Evolutionary conservation across 108 stramenopile species (phyloP).

Genomic region (Asterionellopsis glacialis): DNA sequence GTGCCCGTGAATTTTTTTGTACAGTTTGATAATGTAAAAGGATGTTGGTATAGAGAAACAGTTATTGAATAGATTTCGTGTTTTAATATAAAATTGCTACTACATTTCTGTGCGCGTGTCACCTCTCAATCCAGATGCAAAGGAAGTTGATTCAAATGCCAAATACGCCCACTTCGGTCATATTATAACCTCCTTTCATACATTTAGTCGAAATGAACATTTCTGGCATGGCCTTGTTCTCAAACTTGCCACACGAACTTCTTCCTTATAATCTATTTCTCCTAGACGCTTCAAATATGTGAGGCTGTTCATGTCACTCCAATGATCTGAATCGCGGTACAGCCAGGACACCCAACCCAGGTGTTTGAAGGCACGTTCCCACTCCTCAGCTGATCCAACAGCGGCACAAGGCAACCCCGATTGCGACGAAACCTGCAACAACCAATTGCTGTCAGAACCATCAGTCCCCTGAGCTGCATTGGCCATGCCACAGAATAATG

Average conservation of each 20-base stretch:
- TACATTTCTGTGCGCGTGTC: no score
- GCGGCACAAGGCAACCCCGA: constrained; percentile 9
- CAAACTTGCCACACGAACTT: background rate
- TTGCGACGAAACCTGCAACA: background rate
- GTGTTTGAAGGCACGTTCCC: background rate
- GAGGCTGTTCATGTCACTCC: background rate
- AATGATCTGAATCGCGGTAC: background rate
- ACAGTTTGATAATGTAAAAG: no score
- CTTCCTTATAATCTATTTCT: background rate
- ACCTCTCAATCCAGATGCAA: no score
- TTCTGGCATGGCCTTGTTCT: background rate
- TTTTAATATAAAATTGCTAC: no score
- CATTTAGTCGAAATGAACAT: background rate
- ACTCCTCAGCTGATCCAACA: constrained; percentile 7
- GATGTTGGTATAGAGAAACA: no score
- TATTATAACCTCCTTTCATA: no score
- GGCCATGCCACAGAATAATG: constrained; percentile 1
- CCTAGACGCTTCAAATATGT: background rate
- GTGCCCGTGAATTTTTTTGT: no score
- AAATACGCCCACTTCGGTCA: no score
- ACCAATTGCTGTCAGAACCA: background rate
- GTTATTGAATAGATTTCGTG: no score
- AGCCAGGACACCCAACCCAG: background rate
- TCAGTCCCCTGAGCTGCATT: background rate
- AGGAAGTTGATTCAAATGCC: no score